These are phyloP conservation scores for Fraxinus pennsylvanica DNA, from an alignment of 257 asterid species.

Conservation along the genomic window DNA sequence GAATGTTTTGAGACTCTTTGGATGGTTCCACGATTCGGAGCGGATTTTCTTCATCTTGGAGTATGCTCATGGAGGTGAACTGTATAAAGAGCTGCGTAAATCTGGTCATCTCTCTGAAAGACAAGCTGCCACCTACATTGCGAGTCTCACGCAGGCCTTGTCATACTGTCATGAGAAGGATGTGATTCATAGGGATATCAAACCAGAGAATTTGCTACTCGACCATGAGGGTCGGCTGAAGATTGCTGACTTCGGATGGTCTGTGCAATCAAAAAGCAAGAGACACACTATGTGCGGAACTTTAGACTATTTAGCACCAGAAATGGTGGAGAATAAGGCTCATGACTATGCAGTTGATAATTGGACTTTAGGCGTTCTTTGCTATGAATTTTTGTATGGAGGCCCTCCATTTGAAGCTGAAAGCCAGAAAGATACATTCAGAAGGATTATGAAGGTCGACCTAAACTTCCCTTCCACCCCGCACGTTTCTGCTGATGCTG, in stretches of 20 bases:
- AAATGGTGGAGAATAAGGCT: constrained; percentile 91
- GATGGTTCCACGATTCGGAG: constrained; percentile 85
- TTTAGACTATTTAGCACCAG: constrained; percentile 93
- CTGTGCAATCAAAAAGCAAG: constrained; percentile 83
- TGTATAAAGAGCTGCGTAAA: constrained; percentile 68
- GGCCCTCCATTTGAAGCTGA: constrained; percentile 92
- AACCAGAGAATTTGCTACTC: constrained; percentile 90
- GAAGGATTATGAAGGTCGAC: constrained; percentile 87
- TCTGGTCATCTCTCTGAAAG: constrained; percentile 56
- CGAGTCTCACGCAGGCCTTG: constrained; percentile 88
- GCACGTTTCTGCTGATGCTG: constrained; percentile 59
- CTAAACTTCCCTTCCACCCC: constrained; percentile 80
- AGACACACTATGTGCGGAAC: constrained; percentile 95
- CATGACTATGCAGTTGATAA: constrained; percentile 91
- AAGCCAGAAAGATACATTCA: constrained; percentile 73
- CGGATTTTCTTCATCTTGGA: constrained; percentile 82
- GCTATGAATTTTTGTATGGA: constrained; percentile 86
- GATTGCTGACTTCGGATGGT: constrained; percentile 97
- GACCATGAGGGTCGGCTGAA: constrained; percentile 96
- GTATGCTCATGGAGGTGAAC: constrained; percentile 89
- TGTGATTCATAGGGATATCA: constrained; percentile 97
- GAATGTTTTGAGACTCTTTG: constrained; percentile 69
- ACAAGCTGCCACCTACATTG: constrained; percentile 79
- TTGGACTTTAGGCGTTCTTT: constrained; percentile 88
- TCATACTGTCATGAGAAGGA: constrained; percentile 84